A percentile compares a stretch with the other conserved stretches of the same genome.
Evolutionary conservation across 345 rosid species (phyloP).

Genomic region (Xanthoceras sorbifolium): DNA sequence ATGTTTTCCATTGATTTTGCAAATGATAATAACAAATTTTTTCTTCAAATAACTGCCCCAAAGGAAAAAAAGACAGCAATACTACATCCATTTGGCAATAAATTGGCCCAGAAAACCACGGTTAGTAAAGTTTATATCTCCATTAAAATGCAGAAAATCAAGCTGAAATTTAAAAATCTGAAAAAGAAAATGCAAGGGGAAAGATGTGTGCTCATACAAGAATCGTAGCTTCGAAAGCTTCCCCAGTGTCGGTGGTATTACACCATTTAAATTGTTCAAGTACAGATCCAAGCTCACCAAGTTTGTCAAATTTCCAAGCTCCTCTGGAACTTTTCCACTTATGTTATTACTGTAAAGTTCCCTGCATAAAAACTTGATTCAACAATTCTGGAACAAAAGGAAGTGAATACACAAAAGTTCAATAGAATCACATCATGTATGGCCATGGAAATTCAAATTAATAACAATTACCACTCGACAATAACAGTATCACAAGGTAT

Average conservation of each 20-base stretch:
- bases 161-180: conserved; percentile 4
- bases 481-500: background rate
- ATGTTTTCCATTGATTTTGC: background rate
- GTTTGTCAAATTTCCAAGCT: conserved; percentile 76
- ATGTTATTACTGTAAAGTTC: conserved; percentile 78
- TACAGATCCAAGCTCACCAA: conserved; percentile 97
- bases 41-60: background rate
- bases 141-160: background rate
- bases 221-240: conserved; percentile 64
- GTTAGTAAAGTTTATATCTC: background rate
- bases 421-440: conserved; percentile 1
- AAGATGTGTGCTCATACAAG: conserved; percentile 53
- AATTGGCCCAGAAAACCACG: background rate
- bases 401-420: background rate
- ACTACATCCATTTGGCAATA: background rate
- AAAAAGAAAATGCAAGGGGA: conserved; percentile 9
- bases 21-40: background rate
- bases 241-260: conserved; percentile 60
- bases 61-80: background rate
- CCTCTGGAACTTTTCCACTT: conserved; percentile 69
- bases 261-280: conserved; percentile 61
- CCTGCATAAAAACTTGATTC: conserved; percentile 48
- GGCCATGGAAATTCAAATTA: background rate
- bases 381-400: conserved; percentile 3
- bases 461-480: background rate